Percentiles rank a stretch among this genome's conserved stretches.
Conservation (phyloP, 2,329 filamentous ascomycete genomes). For the Phialophora chinensis region DNA sequence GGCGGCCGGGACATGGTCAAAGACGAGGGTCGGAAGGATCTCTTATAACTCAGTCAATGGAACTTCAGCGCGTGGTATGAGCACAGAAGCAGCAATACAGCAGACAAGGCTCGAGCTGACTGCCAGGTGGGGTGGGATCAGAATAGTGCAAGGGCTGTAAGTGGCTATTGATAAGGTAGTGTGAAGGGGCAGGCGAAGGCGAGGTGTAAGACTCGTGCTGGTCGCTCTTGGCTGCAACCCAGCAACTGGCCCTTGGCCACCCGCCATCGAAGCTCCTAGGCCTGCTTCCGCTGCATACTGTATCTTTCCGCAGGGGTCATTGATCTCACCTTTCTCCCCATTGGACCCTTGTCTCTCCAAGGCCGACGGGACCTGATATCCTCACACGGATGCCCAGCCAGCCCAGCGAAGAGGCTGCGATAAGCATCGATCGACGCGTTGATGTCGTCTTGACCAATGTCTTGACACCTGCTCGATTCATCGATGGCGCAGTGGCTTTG, state of each 20-base stretch:
- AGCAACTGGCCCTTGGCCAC: slow-evolving; percentile 9
- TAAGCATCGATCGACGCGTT: neutral
- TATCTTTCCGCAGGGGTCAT: slow-evolving; percentile 6
- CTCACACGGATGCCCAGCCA: neutral
- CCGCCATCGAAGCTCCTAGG: slow-evolving; percentile 9
- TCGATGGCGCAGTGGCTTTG: neutral
- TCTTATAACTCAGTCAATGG: slow-evolving; percentile 10
- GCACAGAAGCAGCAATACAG: neutral
- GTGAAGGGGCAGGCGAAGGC: slow-evolving; percentile 10
- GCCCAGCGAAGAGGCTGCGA: neutral
- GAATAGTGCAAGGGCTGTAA: slow-evolving; percentile 9
- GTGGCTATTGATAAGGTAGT: slow-evolving; percentile 22
- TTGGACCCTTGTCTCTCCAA: neutral
- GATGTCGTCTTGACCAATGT: slow-evolving; percentile 1
- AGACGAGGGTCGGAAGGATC: slow-evolving; percentile 6
- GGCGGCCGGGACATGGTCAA: neutral
- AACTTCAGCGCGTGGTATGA: neutral
- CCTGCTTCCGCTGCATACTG: slow-evolving; percentile 9
- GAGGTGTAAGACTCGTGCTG: slow-evolving; percentile 9
- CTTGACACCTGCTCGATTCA: neutral
- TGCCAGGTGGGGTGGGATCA: slow-evolving; percentile 9
- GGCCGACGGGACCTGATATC: slow-evolving; percentile 8
- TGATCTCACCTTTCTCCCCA: neutral
- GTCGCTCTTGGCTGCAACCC: slow-evolving; percentile 16
- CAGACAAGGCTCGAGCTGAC: slow-evolving; percentile 19